Base-by-base conservation (phyloP, 768 basidiomycete species). In the Tulasnella sp. region DNA sequence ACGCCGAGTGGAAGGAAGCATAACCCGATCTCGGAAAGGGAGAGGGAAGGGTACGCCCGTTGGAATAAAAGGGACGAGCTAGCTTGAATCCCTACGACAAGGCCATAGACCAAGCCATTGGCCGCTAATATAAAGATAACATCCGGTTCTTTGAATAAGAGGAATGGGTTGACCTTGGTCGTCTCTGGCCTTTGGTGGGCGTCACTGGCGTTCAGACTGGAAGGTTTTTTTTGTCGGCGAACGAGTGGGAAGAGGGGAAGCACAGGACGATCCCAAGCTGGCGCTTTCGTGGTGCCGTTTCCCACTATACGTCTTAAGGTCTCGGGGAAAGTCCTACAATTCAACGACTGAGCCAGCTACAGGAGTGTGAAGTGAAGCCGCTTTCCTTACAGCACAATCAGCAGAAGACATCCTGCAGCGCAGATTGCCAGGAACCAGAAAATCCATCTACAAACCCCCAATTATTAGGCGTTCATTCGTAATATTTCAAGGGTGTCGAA, bases 371-470 rank as follows among this genome's bases (percentile, higher is more conserved):
- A 45, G 49, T 45, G 9, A 38, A 29, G 45, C 45, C 0, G 40
- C 1, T 8, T 14, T 7, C n/a, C 73, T 74, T 40, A 74, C 73
- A 88, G 79, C 6, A 89, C 79, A 72, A 90, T 83, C 52, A 85
- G 81, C 11, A 88, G 74, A 15, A 88, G 85, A 79, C 87, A 88
- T 6, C 82, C 77, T 7, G 85, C 85, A 14, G 87, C 82, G 2
- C 85, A 80, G 37, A 89, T 89, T 73, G 85, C 85, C 12, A 89
- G 81, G 80, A 90, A 89, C 89, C 89, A 90, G 79, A 90, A 90
- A 5, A 90, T 88, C 14, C 89, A 85, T 78, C 88, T 89, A 68
- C 58, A 77, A 67, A 40, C 6, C 17, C 29, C 38, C 37, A 3
- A 12, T 31, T 71, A 19, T 39, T 29, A 7, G 7, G 22, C 1